A percentile compares a stretch with the other conserved stretches of the same genome.
phyloP scores from a whole-genome alignment of 129 eudicot genomes.

The Helianthus annuus region DNA sequence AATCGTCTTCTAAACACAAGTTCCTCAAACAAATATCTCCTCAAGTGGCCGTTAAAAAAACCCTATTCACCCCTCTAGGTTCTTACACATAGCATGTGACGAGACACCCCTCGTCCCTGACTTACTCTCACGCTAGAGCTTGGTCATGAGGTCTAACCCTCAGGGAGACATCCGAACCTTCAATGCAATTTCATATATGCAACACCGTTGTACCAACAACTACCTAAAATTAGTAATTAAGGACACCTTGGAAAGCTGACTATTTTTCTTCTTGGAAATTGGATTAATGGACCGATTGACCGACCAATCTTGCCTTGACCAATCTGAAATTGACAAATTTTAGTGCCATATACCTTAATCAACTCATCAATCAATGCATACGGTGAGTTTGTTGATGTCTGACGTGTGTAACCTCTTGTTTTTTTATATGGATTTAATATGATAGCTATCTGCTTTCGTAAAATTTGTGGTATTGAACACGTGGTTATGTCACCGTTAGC shows the following conservation, averaged over 20 bases:
- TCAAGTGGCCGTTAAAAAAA: too few species aligned
- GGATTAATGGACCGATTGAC: slow-evolving; percentile 15
- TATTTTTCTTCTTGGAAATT: slow-evolving; percentile 15
- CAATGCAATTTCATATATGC: neutral
- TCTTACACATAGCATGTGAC: too few species aligned
- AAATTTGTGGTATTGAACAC: slow-evolving; percentile 5
- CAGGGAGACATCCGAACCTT: neutral
- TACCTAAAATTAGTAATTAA: slow-evolving; percentile 12
- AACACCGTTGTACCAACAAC: neutral
- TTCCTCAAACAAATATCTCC: too few species aligned
- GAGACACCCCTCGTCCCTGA: too few species aligned
- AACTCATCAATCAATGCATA: slow-evolving; percentile 20
- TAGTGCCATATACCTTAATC: slow-evolving; percentile 9
- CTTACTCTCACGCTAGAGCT: neutral
- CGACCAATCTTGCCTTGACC: slow-evolving; percentile 13
- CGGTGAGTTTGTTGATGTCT: slow-evolving; percentile 10
- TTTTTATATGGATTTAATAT: slow-evolving; percentile 22
- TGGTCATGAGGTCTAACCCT: neutral
- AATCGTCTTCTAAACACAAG: neutral
- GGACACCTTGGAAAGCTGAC: slow-evolving; percentile 17
- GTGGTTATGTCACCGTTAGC: slow-evolving; percentile 17
- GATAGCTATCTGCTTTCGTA: slow-evolving; percentile 9
- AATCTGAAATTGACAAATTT: slow-evolving; percentile 18
- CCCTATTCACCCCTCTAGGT: too few species aligned
- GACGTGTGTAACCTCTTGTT: slow-evolving; percentile 5